Conservation (phyloP, 768 basidiomycete species). For the Leucosporidium creatinivorum region DNA sequence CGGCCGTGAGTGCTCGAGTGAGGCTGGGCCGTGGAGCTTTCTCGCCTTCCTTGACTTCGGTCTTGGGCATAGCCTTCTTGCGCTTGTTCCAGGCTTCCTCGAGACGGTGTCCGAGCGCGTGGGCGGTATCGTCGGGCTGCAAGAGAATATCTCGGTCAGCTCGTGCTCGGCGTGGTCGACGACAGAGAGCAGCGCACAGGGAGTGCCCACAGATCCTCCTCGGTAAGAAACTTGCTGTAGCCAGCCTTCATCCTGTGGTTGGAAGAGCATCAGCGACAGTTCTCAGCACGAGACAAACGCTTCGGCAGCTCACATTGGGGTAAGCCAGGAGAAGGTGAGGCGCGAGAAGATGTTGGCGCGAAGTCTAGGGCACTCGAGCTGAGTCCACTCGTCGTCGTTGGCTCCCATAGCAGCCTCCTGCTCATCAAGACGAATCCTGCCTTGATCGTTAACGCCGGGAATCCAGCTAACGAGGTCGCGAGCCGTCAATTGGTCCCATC, state of each 20-base stretch:
- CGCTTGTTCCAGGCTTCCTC: conserved; percentile 55
- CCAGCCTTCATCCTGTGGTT: conserved; percentile 41
- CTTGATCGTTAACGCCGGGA: conserved; percentile 20
- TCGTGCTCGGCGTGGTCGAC: background rate
- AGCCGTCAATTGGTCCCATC: conserved; percentile 35
- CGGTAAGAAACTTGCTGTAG: conserved; percentile 57
- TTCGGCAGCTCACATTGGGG: conserved; percentile 51
- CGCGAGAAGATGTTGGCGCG: conserved; percentile 38
- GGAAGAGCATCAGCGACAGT: no score
- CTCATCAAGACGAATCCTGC: conserved; percentile 21
- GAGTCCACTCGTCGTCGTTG: conserved; percentile 14
- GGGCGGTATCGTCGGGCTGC: conserved; percentile 60
- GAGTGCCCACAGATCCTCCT: conserved; percentile 75
- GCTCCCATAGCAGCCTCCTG: conserved; percentile 8
- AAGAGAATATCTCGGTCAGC: background rate
- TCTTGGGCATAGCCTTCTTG: conserved; percentile 8
- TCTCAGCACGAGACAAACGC: no score
- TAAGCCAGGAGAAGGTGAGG: conserved; percentile 77
- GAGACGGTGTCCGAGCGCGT: conserved; percentile 58
- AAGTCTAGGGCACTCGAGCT: conserved; percentile 27
- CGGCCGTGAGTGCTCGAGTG: conserved; percentile 63
- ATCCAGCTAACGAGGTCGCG: conserved; percentile 33
- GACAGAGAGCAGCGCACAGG: conserved; percentile 14
- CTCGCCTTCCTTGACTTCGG: conserved; percentile 12
- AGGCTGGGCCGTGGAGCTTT: conserved; percentile 49